Conservation (phyloP, 345 rosid genomes). For the Mangifera indica region DNA sequence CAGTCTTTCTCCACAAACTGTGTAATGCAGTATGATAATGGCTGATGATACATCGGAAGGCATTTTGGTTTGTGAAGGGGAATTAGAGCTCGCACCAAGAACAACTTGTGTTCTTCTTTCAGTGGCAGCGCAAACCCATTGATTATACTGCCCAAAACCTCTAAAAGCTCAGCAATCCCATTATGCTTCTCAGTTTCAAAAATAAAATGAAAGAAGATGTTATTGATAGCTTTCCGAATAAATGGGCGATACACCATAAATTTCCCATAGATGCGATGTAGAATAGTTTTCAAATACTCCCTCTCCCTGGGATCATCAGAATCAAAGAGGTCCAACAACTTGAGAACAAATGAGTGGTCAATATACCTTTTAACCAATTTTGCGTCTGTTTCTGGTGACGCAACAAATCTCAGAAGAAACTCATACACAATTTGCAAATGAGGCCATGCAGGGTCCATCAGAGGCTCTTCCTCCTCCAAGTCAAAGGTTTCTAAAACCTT, state of each 20-base stretch:
- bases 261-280: slow-evolving; percentile 70
- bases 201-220: slow-evolving; percentile 59
- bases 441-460: slow-evolving; percentile 79
- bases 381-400: slow-evolving; percentile 73
- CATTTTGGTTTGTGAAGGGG: slow-evolving; percentile 77
- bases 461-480: slow-evolving; percentile 71
- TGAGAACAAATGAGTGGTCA: slow-evolving; percentile 61
- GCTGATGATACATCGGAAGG: slow-evolving; percentile 71
- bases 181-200: slow-evolving; percentile 74
- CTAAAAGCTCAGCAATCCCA: slow-evolving; percentile 71
- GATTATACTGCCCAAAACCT: slow-evolving; percentile 70
- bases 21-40: slow-evolving; percentile 57
- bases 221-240: slow-evolving; percentile 66
- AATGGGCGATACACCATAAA: slow-evolving; percentile 75
- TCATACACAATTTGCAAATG: slow-evolving; percentile 75
- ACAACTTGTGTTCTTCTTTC: slow-evolving; percentile 71
- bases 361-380: slow-evolving; percentile 67
- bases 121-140: slow-evolving; percentile 76
- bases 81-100: slow-evolving; percentile 59
- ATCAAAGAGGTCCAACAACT: slow-evolving; percentile 62
- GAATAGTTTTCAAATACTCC: slow-evolving; percentile 63
- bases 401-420: slow-evolving; percentile 66
- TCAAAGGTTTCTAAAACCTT: slow-evolving; percentile 61
- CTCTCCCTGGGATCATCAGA: slow-evolving; percentile 78
- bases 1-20: slow-evolving; percentile 75